These are phyloP conservation scores for Apocynum venetum DNA, from an alignment of 257 asterid genomes.

Conservation along the genomic window DNA sequence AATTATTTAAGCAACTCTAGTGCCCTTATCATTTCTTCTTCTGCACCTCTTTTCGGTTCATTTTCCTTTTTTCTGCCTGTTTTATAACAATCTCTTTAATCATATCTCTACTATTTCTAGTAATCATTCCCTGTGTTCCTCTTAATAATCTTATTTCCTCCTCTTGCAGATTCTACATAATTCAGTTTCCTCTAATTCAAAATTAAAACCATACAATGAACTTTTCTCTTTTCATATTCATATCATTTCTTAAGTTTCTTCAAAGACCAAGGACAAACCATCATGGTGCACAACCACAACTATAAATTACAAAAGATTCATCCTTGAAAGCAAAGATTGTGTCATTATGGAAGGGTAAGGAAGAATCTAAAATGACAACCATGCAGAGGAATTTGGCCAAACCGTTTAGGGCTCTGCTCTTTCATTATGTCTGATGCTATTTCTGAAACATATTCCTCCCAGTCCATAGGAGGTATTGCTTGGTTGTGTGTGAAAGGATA, in stretches of 20 bases:
- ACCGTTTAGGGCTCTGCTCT: constrained; percentile 98
- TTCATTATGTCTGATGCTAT: constrained; percentile 85
- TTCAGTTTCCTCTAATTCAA: not conserved
- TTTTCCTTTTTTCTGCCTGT: not conserved
- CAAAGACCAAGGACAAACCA: not conserved
- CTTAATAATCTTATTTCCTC: not conserved
- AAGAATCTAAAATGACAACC: not conserved
- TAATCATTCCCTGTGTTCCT: not conserved
- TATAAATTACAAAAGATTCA: not conserved
- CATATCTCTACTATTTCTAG: not conserved
- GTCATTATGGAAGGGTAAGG: not conserved
- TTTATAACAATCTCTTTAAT: not conserved
- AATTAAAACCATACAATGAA: not conserved
- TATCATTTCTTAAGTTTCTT: not conserved
- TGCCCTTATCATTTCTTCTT: not conserved
- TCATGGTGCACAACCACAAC: not conserved
- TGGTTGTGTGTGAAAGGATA: constrained; percentile 81
- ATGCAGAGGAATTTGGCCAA: constrained; percentile 17
- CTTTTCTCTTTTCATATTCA: not conserved
- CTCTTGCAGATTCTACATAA: not conserved
- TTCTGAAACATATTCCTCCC: constrained; percentile 94
- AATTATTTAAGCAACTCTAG: not conserved
- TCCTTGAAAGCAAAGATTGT: constrained; percentile 3
- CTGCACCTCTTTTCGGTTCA: not conserved
- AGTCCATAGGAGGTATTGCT: constrained; percentile 82